Evolutionary conservation across 164 flowering plant species (phyloP).

Genomic region (Umbellularia californica): DNA sequence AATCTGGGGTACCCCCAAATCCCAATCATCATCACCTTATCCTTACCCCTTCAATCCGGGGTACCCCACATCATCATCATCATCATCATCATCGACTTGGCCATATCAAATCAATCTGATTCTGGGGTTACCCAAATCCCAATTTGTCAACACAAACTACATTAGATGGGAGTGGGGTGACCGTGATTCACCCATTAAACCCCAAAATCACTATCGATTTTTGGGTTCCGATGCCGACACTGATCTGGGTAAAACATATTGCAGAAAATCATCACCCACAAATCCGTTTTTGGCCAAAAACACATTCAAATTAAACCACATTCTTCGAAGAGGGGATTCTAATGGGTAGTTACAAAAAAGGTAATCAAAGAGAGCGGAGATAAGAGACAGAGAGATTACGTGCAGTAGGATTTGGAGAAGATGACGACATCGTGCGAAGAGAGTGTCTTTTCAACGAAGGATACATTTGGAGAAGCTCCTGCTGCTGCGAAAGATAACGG

Average conservation of each 20-base stretch:
- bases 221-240: too few species aligned
- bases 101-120: neutral
- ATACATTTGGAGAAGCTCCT: constrained; percentile 17
- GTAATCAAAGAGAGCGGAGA: constrained; percentile 4
- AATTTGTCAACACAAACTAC: too few species aligned
- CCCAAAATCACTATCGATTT: too few species aligned
- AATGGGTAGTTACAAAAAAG: neutral
- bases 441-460: constrained; percentile 60
- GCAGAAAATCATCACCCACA: too few species aligned
- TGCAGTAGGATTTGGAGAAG: constrained; percentile 90
- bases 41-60: neutral
- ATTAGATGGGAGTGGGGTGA: too few species aligned
- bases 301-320: too few species aligned
- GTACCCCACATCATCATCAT: neutral
- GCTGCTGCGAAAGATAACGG: neutral
- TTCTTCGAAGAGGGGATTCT: neutral
- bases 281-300: too few species aligned
- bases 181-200: too few species aligned
- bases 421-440: constrained; percentile 64
- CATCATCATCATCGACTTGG: neutral
- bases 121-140: neutral
- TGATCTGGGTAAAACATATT: too few species aligned
- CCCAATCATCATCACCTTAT: neutral
- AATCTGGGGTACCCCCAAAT: neutral
- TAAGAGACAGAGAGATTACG: constrained; percentile 33